These are phyloP conservation scores for Pseudonectria buxi DNA, from an alignment of 2,329 filamentous ascomycete genomes.

Conservation along the genomic window DNA sequence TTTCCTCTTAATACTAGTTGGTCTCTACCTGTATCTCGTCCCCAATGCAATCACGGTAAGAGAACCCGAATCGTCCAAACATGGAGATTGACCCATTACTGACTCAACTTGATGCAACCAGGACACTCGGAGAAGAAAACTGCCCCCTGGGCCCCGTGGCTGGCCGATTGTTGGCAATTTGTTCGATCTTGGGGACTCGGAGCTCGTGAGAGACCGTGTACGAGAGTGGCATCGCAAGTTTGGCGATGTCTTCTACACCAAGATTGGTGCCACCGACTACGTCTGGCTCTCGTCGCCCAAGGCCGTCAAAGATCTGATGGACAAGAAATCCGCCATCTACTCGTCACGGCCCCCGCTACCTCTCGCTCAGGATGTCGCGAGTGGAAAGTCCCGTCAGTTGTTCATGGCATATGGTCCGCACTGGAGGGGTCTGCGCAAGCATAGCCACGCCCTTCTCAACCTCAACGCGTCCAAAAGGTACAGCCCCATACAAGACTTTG, in stretches of 20 bases:
- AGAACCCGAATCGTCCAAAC: no score
- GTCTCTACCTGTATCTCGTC: conserved; percentile 1
- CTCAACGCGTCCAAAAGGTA: conserved; percentile 8
- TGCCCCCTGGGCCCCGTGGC: conserved; percentile 6
- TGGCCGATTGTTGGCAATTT: conserved; percentile 7
- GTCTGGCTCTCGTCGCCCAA: conserved; percentile 9
- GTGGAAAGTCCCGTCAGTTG: conserved; percentile 6
- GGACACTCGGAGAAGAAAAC: conserved; percentile 4
- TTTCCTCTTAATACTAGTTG: neutral
- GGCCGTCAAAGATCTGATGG: conserved; percentile 10
- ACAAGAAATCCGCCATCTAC: conserved; percentile 10
- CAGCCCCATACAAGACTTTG: conserved; percentile 13
- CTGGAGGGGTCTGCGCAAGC: conserved; percentile 8
- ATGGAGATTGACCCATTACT: no score
- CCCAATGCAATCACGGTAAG: conserved; percentile 2
- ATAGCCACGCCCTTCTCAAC: conserved; percentile 9
- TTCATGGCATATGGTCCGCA: conserved; percentile 10
- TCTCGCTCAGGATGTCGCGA: conserved; percentile 6
- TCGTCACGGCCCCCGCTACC: conserved; percentile 8
- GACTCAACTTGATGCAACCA: neutral
- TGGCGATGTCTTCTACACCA: conserved; percentile 10
- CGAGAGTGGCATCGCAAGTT: conserved; percentile 7
- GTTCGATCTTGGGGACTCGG: conserved; percentile 4
- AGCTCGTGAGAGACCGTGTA: conserved; percentile 2
- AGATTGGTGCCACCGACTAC: conserved; percentile 10